Evolutionary conservation across 768 basidiomycete genomes (phyloP).

Genomic region (Crucibulum laeve): DNA sequence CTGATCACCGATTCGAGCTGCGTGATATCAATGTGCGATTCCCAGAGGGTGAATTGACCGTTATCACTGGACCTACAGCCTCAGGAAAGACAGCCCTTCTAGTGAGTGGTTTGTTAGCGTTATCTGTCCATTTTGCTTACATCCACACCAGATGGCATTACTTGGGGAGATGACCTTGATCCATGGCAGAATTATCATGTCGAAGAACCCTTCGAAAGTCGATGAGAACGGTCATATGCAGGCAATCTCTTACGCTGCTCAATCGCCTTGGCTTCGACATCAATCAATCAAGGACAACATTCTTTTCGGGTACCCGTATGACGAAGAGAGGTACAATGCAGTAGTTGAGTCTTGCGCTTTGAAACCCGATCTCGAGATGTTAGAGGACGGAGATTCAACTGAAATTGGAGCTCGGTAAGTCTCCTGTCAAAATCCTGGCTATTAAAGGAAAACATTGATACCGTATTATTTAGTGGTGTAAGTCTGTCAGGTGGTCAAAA

Average conservation of each 20-base stretch:
- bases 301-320: constrained; percentile 68
- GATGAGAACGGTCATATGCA: constrained; percentile 61
- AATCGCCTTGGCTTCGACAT: constrained; percentile 67
- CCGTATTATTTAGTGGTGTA: constrained; percentile 51
- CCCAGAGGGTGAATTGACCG: constrained; percentile 64
- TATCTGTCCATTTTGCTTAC: background rate
- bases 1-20: constrained; percentile 61
- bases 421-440: background rate
- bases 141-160: constrained; percentile 51
- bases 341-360: constrained; percentile 88
- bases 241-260: constrained; percentile 67
- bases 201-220: constrained; percentile 56
- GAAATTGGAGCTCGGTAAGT: constrained; percentile 72
- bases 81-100: constrained; percentile 81
- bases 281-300: constrained; percentile 81
- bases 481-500: constrained; percentile 82
- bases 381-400: constrained; percentile 85
- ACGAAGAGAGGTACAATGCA: constrained; percentile 67
- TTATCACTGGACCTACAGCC: constrained; percentile 78
- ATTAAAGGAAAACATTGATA: background rate
- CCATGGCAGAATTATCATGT: constrained; percentile 50
- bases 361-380: constrained; percentile 69
- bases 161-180: constrained; percentile 68
- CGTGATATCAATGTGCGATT: constrained; percentile 64
- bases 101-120: constrained; percentile 27